Base-by-base conservation (phyloP, 805 yeast species). In the Yarrowia bubula region DNA sequence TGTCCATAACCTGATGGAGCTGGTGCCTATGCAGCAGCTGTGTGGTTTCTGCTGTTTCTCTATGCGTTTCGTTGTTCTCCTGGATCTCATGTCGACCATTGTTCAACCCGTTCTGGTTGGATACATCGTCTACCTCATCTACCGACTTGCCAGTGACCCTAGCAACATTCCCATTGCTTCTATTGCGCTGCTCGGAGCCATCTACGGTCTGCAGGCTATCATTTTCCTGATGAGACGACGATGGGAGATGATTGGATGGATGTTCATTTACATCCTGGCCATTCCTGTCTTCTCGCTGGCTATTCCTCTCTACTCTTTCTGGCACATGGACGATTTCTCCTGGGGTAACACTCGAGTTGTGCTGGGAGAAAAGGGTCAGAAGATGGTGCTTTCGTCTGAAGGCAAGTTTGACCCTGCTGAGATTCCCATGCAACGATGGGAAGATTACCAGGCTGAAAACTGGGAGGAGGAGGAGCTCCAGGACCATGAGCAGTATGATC, bases 1-100 rank as follows among this genome's bases (percentile, higher is more conserved):
- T 0, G 86, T 84, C 35, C 88, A 84, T 71, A 84, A 84, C 71
- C 78, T 84, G 75, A 75, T 84, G 72, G 88, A 84, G 74, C 79
- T 84, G 69, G 85, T 80, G 11, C 83, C 86, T 68, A 83, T 84
- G 71, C 77, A 79, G 38, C 86, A 84, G 70, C 80, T 84, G 74
- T 84, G 88, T 76, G 88, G 88, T 55, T 85, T 86, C 64, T 84
- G 86, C 75, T 84, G 87, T 69, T 84, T 84, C 73, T 80, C 85
- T 39, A 84, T 84, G 88, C 81, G 86, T 68, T 84, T 84, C 71
- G 81, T 83, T 68, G 84, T 84, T 66, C 74, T 80, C 57, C 76
- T 84, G 68, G 88, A 84, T 72, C 79, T 84, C 71, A 75, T 84
- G 67, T 83, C 86, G 70, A 84, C 88, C 0, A 73, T 84, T 69